Evolutionary conservation across 768 basidiomycete genomes (phyloP).

Genomic region (Lentinula lateritia): DNA sequence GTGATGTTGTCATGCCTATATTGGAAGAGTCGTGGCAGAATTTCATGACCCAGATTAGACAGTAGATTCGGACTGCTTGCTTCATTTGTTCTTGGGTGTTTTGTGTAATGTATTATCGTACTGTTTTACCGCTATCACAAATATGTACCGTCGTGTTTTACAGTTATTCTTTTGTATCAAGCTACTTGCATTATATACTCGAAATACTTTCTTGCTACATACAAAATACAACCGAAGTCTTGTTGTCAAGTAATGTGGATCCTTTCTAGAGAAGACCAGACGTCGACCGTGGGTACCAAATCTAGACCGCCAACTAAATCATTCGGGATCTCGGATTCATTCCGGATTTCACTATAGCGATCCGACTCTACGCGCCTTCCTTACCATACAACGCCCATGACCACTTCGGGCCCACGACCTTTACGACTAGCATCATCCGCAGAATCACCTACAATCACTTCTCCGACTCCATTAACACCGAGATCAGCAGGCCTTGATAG

Average conservation of each 20-base stretch:
- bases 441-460: slow-evolving; percentile 12
- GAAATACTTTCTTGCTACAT: background rate
- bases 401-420: slow-evolving; percentile 32
- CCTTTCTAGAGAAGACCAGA: too few species aligned
- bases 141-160: background rate
- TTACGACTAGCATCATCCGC: slow-evolving; percentile 32
- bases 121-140: background rate
- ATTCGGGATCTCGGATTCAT: background rate
- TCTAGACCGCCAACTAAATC: background rate
- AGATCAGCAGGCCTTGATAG: slow-evolving; percentile 20
- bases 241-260: too few species aligned
- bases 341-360: background rate
- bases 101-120: background rate
- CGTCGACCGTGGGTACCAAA: too few species aligned
- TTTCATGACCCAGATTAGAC: slow-evolving; percentile 4
- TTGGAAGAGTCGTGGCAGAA: slow-evolving; percentile 5
- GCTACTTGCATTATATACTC: background rate
- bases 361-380: background rate
- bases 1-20: slow-evolving; percentile 3
- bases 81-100: background rate
- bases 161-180: background rate
- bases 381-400: background rate
- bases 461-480: slow-evolving; percentile 12
- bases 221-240: too few species aligned
- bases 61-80: slow-evolving; percentile 1